Base-by-base conservation (phyloP, 306 rosid species). In the Hippophae tibetana region DNA sequence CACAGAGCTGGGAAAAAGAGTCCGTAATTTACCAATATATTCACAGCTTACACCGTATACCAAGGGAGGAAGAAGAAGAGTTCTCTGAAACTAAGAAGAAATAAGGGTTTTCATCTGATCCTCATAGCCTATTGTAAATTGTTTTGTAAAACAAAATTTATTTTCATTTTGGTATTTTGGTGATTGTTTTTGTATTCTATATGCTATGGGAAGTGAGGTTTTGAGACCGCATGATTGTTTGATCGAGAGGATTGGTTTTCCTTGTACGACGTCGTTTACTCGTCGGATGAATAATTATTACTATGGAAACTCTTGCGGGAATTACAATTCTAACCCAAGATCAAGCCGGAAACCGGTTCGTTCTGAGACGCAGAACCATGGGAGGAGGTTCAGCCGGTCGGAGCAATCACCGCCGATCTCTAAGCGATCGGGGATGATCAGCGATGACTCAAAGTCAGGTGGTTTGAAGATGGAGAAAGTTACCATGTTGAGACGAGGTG, bases 151-250 rank as follows among this genome's bases (percentile, higher is more conserved):
- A 42, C 6, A 7, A 58, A 8, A 5, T 0, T 1, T n/a, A 10
- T 44, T 2, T 13, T 10, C 42, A 26, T 10, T 6, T 43, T 25
- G 9, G 40, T 13, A 14, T 56, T 25, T 58, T 18, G 13, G 8
- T 10, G 18, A 64, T 10, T 42, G 23, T 26, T 23, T 67, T 7
- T 68, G 18, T 2, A 0, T 18, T 6, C 7, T 12, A 18, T 5
- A 7, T 42, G 58, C 13, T 52, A 92, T 92, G 99, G 99, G 85
- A 23, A 92, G 96, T 2, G 95, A 85, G 77, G 69, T 92, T 58
- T 64, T 92, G 42, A 60, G 86, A 55, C 96, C 99, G 27, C 96
- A 84, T 40, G 81, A 92, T 44, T 85, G 80, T 43, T 73, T 92
- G 51, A 64, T 75, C 41, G 70, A 79, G 38, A 63, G 87, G 42